Evolutionary conservation across 1,139 yeast genomes (phyloP), one percentile per base, ranked within the genome.

Genomic region (Candida neerlandica): DNA sequence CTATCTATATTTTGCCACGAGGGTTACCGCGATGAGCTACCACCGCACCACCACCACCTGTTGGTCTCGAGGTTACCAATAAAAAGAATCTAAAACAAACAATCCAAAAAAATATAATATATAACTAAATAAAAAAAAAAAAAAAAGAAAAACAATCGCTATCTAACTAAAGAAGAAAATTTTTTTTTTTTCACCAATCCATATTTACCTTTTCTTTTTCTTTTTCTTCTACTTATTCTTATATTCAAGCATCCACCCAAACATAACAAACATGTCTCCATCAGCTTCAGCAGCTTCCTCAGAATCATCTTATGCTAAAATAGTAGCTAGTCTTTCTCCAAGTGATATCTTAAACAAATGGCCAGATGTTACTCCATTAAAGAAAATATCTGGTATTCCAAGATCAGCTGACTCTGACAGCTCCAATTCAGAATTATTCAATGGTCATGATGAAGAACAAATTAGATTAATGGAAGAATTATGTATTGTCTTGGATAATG

Each of bases 401-500:
- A 72, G 59, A 51, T 78, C 74, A 1, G 62, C 71, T 5, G 68
- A 66, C 16, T 57, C 64, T 23, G 57, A 55, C 15, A 49, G 60
- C 9, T 40, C 49, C 4, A 43, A 62, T 19, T 46, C 57, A 5
- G 66, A 61, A 15, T 69, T 87, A 30, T 88, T 91, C 57, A 78
- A 77, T 9, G 98, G 97, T 19, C 96, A 91, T 60, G 97, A 94
- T 65, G 87, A 86, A 62, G 98, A 92, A 66, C 99, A 94, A 70
- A 90, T 94, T 68, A 81, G 84, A 62, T 78, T 94, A 57, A 94
- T 95, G 99, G 96, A 91, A 59, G 99, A 94, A 69, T 85, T 92
- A 56, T 94, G 99, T 70, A 91, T 94, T 56, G 96, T 94, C 3
- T 77, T 92, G 56, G 97, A 94, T 67, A 85, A 88, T 73, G 71